Conservation (phyloP, 495 filamentous ascomycete genomes). For the Geoglossum glabrum region DNA sequence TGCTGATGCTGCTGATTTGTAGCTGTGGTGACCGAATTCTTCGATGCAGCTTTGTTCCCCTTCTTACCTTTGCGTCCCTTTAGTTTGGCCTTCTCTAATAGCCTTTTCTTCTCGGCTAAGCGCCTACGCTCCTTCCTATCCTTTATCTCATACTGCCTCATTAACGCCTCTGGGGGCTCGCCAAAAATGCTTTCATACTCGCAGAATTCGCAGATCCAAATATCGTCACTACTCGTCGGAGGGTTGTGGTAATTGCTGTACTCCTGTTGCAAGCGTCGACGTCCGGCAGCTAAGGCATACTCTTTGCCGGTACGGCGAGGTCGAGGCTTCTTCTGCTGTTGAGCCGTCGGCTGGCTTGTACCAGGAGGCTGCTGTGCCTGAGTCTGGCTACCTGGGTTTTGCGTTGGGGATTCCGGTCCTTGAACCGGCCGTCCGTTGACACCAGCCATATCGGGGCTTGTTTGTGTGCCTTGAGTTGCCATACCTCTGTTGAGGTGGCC, state of each 20-base stretch:
- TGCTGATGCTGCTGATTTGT: conserved; percentile 14
- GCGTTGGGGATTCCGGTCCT: conserved; percentile 8
- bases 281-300: conserved; percentile 42
- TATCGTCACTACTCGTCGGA: conserved; percentile 50
- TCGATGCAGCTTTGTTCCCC: conserved; percentile 38
- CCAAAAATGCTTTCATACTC: conserved; percentile 81
- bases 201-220: conserved; percentile 91
- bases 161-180: conserved; percentile 57
- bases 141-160: conserved; percentile 85
- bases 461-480: conserved; percentile 42
- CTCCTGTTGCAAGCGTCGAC: conserved; percentile 48
- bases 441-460: conserved; percentile 31
- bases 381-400: conserved; percentile 17
- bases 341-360: conserved; percentile 3
- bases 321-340: conserved; percentile 30
- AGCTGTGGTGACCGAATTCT: conserved; percentile 23
- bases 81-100: conserved; percentile 90
- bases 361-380: conserved; percentile 3
- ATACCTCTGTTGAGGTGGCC: conserved; percentile 16
- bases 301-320: conserved; percentile 31
- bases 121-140: conserved; percentile 68
- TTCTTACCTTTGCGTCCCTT: conserved; percentile 72
- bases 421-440: conserved; percentile 14
- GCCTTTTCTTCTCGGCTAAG: conserved; percentile 58
- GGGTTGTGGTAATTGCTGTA: conserved; percentile 51